A percentile compares a stretch with the other conserved stretches of the same genome.
These are phyloP conservation scores for Endocalyx cinctus DNA, from an alignment of 2,329 filamentous ascomycete species.

Conservation along the genomic window DNA sequence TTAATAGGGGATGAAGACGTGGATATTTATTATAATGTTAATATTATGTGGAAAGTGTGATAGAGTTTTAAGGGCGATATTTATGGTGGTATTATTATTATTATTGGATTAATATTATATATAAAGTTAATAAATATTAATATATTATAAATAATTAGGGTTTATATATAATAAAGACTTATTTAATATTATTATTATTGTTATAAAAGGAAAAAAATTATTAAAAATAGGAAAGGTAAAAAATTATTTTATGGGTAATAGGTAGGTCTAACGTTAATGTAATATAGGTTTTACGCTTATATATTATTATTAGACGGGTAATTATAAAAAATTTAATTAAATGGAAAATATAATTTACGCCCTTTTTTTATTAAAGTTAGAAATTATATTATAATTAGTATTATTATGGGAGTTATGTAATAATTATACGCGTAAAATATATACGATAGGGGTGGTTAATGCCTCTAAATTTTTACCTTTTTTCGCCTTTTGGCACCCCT, in stretches of 20 bases:
- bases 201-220: no score
- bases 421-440: no score
- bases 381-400: not conserved
- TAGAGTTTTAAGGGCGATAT: not conserved
- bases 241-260: no score
- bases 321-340: not conserved
- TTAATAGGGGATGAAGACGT: no score
- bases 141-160: not conserved
- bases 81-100: not conserved
- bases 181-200: no score
- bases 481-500: no score
- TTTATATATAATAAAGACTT: not conserved
- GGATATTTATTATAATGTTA: not conserved
- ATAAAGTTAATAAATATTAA: slow-evolving; percentile 1
- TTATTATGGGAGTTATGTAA: no score
- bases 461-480: not conserved
- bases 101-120: not conserved
- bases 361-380: not conserved
- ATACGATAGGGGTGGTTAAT: no score
- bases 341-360: not conserved
- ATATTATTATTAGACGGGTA: not conserved
- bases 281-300: not conserved
- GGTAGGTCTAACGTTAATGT: not conserved
- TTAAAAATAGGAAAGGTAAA: no score
- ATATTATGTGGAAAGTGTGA: not conserved